Evolutionary conservation across 345 rosid species (phyloP).

Genomic region (Brassica juncea): DNA sequence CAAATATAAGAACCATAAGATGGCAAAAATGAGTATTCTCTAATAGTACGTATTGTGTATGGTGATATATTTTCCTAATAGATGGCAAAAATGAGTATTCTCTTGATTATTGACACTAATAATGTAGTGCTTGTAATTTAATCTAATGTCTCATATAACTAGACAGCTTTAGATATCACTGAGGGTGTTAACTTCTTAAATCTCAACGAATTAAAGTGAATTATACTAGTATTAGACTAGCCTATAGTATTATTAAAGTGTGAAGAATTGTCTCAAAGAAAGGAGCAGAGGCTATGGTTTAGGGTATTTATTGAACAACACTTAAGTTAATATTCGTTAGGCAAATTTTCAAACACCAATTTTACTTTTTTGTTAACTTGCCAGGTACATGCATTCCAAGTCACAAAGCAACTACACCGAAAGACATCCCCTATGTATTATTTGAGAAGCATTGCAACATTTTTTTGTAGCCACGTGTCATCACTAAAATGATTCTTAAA

Average conservation of each 20-base stretch:
- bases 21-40: too few species aligned
- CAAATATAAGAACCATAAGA: background rate
- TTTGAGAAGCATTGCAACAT: too few species aligned
- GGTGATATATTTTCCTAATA: background rate
- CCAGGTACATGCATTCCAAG: background rate
- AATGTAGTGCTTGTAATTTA: background rate
- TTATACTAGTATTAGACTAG: background rate
- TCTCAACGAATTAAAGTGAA: background rate
- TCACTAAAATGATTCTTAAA: too few species aligned
- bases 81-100: background rate
- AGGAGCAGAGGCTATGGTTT: constrained; percentile 6
- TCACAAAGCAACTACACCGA: background rate
- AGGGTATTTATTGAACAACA: background rate
- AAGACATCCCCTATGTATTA: too few species aligned
- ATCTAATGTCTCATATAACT: background rate
- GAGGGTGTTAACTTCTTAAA: background rate
- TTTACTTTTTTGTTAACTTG: background rate
- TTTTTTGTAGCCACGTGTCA: too few species aligned
- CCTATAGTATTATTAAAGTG: background rate
- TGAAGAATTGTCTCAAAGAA: background rate
- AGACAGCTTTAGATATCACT: constrained; percentile 8
- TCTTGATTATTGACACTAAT: background rate
- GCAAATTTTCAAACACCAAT: background rate
- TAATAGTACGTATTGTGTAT: background rate
- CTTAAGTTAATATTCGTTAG: background rate